Evolutionary conservation across 73 alveolate genomes (phyloP), one percentile per base, ranked within the genome.

Genomic region (Paramecium octaurelia): DNA sequence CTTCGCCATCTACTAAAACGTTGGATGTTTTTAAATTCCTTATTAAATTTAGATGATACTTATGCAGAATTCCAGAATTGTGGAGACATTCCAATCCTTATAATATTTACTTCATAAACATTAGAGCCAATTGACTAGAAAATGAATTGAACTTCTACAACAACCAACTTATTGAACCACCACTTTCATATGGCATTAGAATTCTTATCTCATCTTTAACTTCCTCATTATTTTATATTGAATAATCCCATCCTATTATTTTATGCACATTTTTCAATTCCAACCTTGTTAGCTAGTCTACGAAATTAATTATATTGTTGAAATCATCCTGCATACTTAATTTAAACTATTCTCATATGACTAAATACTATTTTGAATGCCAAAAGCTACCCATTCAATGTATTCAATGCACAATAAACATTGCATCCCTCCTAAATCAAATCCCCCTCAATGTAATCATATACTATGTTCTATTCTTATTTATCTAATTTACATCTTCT

Each of bases 1-100:
- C 88, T 10, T 75, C 88, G 4, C 58, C 88, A 75, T 75, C 88
- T n/a, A 75, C 88, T n/a, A 75, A 18, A 21, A 75, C 88, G 38
- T 75, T 75, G 6, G 88, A 75, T 14, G 88, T 75, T 75, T 75
- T 75, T 31, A 75, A 44, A 36, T 75, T 75, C 60, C 88, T 75
- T 31, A 75, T 34, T 9, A 8, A 36, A 14, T 34, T 16, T 68
- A 31, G 8, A 27, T 31, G 31, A 64, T 64, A 64, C 84, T 18
- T 64, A 64, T 64, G 84, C 1, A 64, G 46, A 1, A 31, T 31
- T 3, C 46, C 46, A 34, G 42, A 31, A 64, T 27, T 31, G 50
- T 64, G 84, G 4, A 64, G 48, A 34, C 24, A 27, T 64, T 64
- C 84, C 8, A 64, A 34, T 64, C 84, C 84, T 64, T 27, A 34